Conservation (phyloP, 2,329 filamentous ascomycete species). For the Pseudopyrenochaeta lycopersici region DNA sequence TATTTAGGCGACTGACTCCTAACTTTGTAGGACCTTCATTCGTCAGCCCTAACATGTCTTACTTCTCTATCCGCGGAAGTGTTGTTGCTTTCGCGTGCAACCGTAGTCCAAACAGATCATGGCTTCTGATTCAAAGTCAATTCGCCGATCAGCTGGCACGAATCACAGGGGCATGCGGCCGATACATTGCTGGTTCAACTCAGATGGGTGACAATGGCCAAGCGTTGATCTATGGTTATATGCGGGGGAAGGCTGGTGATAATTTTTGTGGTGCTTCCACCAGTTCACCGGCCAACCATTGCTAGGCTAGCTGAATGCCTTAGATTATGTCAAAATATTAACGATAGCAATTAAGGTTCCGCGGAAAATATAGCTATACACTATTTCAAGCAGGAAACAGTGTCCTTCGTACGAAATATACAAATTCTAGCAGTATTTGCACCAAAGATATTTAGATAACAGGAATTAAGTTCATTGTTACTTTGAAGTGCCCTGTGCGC, state of each 20-base stretch:
- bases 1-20: background rate
- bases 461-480: no score
- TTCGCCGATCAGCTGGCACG: no score
- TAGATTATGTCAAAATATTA: no score
- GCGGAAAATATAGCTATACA: no score
- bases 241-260: background rate
- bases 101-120: background rate
- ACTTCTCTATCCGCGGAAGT: slow-evolving; percentile 7
- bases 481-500: no score
- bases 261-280: slow-evolving; percentile 3
- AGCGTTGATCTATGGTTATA: slow-evolving; percentile 1
- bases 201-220: background rate
- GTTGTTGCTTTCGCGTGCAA: slow-evolving; percentile 9
- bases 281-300: slow-evolving; percentile 54
- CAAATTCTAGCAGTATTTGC: no score
- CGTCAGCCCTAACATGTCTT: background rate
- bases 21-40: background rate
- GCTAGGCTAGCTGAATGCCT: slow-evolving; percentile 57
- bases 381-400: no score
- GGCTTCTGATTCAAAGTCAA: no score
- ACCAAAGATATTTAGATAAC: no score
- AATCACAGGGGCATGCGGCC: no score
- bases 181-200: background rate
- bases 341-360: no score
- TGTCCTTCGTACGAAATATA: no score